Base-by-base conservation (phyloP, 1,139 yeast genomes). In the Yamadazyma friedrichii region DNA sequence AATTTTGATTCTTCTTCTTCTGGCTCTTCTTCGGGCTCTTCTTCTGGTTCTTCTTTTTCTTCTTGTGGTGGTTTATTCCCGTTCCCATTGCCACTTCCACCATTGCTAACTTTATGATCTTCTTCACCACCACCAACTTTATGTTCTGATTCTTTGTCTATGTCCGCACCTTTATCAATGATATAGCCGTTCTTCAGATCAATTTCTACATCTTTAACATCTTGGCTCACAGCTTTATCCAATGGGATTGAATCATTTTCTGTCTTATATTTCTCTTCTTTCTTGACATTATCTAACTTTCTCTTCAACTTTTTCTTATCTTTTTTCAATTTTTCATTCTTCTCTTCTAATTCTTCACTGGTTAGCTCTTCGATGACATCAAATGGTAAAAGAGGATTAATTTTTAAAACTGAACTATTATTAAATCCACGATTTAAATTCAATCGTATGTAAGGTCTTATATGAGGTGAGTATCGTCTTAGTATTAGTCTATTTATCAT, bases 351-450 rank as follows among this genome's bases (percentile, higher is more conserved):
- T n/a, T 63, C 68, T 3, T 63, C 67, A 31, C 53, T 53, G 31
- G 56, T 58, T 6, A 62, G 48, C 38, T 62, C 68, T 33, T 63
- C 68, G 9, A 62, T 47, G 10, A 64, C 59, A 44, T 63, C 67
- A 39, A 64, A 62, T 9, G 68, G 67, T 25, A 63, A 45, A 33
- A 63, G 48, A 5, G 67, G 68, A 40, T 63, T 63, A 11, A 63
- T 49, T n/a, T 43, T 38, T 17, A 36, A 9, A 12, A 20, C 8
- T 20, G 24, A 20, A 20, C 24, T 20, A 20, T 20, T 20, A 20
- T 8, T 20, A 20, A 20, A 20, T 20, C 24, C 24, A 20, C 24
- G 24, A 20, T 20, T 20, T 20, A 20, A 20, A 20, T 20, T 20
- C 24, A 20, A 20, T 8, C 24, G 5, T 20, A 20, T 20, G 8